Percentiles rank a stretch among this genome's conserved stretches.
phyloP scores from a whole-genome alignment of 75 land plant species.

The Larix kaempferi region DNA sequence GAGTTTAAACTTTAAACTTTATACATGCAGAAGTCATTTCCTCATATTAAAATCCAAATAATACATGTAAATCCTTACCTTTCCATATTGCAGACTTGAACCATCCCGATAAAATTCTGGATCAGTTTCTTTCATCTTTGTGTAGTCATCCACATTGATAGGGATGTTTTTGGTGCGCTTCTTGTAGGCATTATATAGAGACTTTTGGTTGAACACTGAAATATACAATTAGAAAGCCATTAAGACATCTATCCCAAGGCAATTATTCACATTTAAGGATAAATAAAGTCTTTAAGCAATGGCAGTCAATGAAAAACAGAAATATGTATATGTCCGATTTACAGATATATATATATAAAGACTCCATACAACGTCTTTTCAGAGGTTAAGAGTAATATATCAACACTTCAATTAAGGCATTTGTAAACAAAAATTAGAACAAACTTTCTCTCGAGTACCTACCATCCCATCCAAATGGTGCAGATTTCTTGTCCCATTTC shows the following conservation, averaged over 20 bases:
- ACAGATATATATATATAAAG: neutral
- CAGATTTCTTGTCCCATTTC: conserved; percentile 98
- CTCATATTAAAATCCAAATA: neutral
- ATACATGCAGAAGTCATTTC: neutral
- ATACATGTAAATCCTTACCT: conserved; percentile 42
- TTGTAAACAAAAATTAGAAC: neutral
- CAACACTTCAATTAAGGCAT: neutral
- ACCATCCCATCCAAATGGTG: conserved; percentile 99
- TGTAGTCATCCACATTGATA: conserved; percentile 71
- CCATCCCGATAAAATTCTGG: conserved; percentile 94
- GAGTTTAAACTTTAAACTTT: neutral
- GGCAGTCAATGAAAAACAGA: too few species aligned
- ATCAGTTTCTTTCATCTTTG: conserved; percentile 72
- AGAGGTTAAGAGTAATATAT: neutral
- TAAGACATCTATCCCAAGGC: neutral
- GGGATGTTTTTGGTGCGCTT: conserved; percentile 85
- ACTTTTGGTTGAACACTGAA: conserved; percentile 94
- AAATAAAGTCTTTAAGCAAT: neutral
- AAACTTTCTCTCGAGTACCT: conserved; percentile 7
- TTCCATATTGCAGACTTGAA: conserved; percentile 97
- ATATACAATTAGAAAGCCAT: neutral
- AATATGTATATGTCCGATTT: neutral
- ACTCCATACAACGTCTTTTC: neutral
- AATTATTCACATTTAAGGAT: neutral
- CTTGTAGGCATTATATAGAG: conserved; percentile 91